Percentiles rank a stretch among this genome's conserved stretches.
These are phyloP conservation scores for Ogataea chonburiensis DNA, from an alignment of 805 yeast genomes.

Conservation along the genomic window DNA sequence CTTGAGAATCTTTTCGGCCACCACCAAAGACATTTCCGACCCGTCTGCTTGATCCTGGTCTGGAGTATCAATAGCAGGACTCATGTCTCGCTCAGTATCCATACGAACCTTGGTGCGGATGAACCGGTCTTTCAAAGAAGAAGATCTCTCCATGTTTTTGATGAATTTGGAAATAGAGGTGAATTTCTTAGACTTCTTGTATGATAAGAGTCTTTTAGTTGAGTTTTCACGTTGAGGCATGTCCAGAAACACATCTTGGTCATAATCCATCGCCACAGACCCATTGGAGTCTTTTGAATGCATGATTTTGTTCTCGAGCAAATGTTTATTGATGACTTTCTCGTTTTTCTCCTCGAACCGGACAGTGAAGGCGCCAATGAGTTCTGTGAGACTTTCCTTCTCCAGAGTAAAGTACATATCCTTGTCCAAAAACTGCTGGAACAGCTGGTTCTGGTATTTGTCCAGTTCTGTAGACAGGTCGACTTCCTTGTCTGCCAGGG, in stretches of 20 bases:
- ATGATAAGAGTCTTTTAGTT: conserved; percentile 15
- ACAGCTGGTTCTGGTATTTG: conserved; percentile 69
- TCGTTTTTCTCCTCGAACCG: conserved; percentile 43
- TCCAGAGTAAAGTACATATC: conserved; percentile 70
- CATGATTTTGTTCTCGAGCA: conserved; percentile 31
- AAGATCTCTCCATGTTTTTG: conserved; percentile 47
- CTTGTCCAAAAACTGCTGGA: conserved; percentile 65
- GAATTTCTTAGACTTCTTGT: conserved; percentile 25
- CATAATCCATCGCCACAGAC: conserved; percentile 14
- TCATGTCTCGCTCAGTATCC: conserved; percentile 16
- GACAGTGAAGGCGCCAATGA: conserved; percentile 45
- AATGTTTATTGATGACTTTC: conserved; percentile 36
- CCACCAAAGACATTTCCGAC: conserved; percentile 37
- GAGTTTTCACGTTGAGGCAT: conserved; percentile 17
- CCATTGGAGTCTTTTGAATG: conserved; percentile 24
- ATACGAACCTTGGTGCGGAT: conserved; percentile 14
- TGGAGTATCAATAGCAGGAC: conserved; percentile 6
- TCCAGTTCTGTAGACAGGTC: conserved; percentile 57
- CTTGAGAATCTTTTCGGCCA: conserved; percentile 63
- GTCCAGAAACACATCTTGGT: conserved; percentile 11
- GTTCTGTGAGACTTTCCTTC: conserved; percentile 60
- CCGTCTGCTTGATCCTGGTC: conserved; percentile 15
- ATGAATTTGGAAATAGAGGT: conserved; percentile 43
- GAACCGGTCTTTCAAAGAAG: conserved; percentile 34
- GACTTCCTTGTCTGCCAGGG: conserved; percentile 46